These are phyloP conservation scores for Aschersonia sp. DNA, from an alignment of 2,329 filamentous ascomycete species.

Conservation along the genomic window DNA sequence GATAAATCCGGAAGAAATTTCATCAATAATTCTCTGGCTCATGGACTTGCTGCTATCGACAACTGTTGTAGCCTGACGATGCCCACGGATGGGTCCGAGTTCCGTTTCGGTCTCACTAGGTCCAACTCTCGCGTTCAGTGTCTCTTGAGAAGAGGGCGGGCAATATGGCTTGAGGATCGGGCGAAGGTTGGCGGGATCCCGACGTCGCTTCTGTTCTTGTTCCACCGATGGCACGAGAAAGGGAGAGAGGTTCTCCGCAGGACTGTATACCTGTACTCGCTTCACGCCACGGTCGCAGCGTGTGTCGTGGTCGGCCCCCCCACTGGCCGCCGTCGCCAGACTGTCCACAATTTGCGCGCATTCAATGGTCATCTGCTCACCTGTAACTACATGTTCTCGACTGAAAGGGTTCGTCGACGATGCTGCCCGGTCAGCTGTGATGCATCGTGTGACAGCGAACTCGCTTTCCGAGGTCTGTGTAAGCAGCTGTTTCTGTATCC, in stretches of 20 bases:
- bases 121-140: background rate
- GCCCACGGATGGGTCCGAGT: constrained; percentile 11
- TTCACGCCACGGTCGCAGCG: background rate
- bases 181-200: constrained; percentile 14
- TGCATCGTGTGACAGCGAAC: background rate
- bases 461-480: background rate
- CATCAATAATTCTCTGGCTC: constrained; percentile 11
- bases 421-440: background rate
- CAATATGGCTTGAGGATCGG: constrained; percentile 18
- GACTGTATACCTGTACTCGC: constrained; percentile 5
- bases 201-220: constrained; percentile 20
- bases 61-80: constrained; percentile 4
- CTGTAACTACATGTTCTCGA: no score
- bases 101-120: constrained; percentile 2
- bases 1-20: constrained; percentile 13
- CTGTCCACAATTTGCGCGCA: no score
- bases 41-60: constrained; percentile 3
- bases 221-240: constrained; percentile 16
- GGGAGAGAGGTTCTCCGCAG: constrained; percentile 7
- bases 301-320: background rate
- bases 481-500: constrained; percentile 13
- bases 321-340: background rate
- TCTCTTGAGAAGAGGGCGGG: constrained; percentile 5
- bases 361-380: no score
- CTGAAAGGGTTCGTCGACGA: no score